phyloP scores from a whole-genome alignment of 495 filamentous ascomycete genomes.

The Apodospora peruviana region DNA sequence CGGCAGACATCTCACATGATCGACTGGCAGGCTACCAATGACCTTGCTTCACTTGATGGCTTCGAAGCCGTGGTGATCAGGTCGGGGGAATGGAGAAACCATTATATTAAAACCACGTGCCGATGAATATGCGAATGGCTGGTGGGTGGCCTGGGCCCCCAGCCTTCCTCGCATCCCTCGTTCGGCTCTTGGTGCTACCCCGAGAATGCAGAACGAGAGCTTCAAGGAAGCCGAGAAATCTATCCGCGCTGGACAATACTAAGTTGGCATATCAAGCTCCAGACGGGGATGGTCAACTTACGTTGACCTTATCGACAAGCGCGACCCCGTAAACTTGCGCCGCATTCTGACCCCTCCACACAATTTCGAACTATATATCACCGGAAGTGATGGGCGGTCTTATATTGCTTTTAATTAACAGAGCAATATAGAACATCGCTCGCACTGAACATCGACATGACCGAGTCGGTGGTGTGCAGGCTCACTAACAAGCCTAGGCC shows the following conservation, averaged over 20 bases:
- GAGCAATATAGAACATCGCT: conserved; percentile 18
- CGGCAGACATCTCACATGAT: conserved; percentile 16
- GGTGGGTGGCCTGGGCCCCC: background rate
- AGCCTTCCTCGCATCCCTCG: conserved; percentile 6
- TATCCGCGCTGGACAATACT: background rate
- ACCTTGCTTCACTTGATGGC: background rate
- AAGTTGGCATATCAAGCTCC: conserved; percentile 3
- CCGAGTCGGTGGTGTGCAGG: background rate
- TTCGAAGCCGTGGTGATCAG: conserved; percentile 12
- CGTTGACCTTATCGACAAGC: conserved; percentile 11
- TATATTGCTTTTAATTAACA: conserved; percentile 25
- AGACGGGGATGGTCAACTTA: conserved; percentile 14
- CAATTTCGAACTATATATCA: conserved; percentile 13
- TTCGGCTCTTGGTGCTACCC: conserved; percentile 10
- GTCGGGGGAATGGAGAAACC: conserved; percentile 19
- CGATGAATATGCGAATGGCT: conserved; percentile 5
- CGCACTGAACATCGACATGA: conserved; percentile 7
- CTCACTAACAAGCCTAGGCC: conserved; percentile 1
- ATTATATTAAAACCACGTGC: conserved; percentile 27
- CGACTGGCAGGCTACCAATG: conserved; percentile 8
- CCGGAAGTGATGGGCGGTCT: conserved; percentile 21
- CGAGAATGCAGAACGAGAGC: conserved; percentile 4
- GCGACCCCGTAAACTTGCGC: conserved; percentile 1
- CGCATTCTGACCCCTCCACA: background rate
- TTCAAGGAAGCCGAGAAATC: conserved; percentile 9